Conservation (phyloP, 208 protist genomes). For the Angomonas deanei region DNA sequence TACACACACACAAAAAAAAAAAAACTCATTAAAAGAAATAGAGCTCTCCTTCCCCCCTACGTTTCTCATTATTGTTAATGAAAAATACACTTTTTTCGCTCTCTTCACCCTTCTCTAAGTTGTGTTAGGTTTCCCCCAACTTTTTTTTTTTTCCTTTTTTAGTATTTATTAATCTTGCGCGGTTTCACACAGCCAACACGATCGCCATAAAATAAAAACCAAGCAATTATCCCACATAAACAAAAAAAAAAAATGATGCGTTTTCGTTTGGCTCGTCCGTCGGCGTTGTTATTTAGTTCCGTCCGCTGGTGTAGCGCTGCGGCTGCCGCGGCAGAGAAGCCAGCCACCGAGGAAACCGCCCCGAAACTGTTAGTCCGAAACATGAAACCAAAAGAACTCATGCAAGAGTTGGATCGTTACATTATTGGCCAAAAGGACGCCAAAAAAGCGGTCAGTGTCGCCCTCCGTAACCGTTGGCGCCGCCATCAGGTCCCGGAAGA, state of each 20-base stretch:
- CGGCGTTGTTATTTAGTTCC: neutral
- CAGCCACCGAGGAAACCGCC: conserved; percentile 17
- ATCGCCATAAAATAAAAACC: too few species aligned
- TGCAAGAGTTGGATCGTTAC: conserved; percentile 93
- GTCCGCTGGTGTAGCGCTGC: conserved; percentile 16
- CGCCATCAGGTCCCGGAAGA: conserved; percentile 86
- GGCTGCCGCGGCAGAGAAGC: conserved; percentile 41
- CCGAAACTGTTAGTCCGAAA: conserved; percentile 65
- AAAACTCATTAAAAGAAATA: neutral
- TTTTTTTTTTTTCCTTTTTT: too few species aligned
- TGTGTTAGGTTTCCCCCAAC: too few species aligned
- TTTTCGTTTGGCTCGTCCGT: too few species aligned
- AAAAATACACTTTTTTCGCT: neutral
- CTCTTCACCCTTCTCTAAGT: neutral
- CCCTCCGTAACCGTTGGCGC: conserved; percentile 94
- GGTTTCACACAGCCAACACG: too few species aligned
- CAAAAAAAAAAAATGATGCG: too few species aligned
- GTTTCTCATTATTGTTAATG: too few species aligned
- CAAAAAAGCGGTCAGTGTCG: conserved; percentile 96
- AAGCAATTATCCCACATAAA: too few species aligned
- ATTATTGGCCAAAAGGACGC: conserved; percentile 97
- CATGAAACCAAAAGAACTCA: conserved; percentile 92
- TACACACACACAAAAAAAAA: neutral
- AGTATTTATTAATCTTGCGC: too few species aligned
- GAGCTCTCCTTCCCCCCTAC: too few species aligned